Percentiles rank a stretch among this genome's conserved stretches.
Evolutionary conservation across 306 rosid species (phyloP).

Genomic region (Cucurbita pepo): DNA sequence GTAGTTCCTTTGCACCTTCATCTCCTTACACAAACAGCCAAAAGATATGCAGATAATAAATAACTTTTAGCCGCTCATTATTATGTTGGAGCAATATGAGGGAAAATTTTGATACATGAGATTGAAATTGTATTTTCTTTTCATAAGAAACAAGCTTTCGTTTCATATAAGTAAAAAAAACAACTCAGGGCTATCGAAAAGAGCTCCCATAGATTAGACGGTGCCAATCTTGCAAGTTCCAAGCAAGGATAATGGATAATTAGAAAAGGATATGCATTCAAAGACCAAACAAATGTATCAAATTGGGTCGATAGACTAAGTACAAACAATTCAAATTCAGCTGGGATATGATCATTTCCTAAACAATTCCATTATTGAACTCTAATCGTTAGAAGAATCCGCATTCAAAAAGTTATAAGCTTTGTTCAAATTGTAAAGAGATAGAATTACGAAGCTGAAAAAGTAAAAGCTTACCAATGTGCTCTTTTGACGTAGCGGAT

Average conservation of each 20-base stretch:
- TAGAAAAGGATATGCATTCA: background rate
- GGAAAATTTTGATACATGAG: background rate
- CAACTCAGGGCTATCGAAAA: background rate
- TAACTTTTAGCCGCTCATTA: background rate
- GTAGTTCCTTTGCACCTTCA: slow-evolving; percentile 23
- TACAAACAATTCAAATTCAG: background rate
- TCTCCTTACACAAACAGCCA: slow-evolving; percentile 21
- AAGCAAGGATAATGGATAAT: background rate
- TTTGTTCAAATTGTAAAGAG: background rate
- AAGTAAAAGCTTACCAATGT: slow-evolving; percentile 20
- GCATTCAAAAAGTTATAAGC: background rate
- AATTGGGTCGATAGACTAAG: background rate
- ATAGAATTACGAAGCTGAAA: background rate
- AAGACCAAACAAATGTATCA: background rate
- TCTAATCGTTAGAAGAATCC: background rate
- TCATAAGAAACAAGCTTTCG: background rate
- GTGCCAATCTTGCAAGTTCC: background rate
- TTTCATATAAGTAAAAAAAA: background rate
- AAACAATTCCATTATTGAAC: background rate
- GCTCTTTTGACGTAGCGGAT: slow-evolving; percentile 18
- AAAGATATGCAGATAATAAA: background rate
- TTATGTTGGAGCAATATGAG: background rate
- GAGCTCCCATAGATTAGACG: background rate
- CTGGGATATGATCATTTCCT: background rate
- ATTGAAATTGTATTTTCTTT: background rate